Evolutionary conservation across 140 eudicot genomes (phyloP).

Genomic region (Bidens hawaiensis): DNA sequence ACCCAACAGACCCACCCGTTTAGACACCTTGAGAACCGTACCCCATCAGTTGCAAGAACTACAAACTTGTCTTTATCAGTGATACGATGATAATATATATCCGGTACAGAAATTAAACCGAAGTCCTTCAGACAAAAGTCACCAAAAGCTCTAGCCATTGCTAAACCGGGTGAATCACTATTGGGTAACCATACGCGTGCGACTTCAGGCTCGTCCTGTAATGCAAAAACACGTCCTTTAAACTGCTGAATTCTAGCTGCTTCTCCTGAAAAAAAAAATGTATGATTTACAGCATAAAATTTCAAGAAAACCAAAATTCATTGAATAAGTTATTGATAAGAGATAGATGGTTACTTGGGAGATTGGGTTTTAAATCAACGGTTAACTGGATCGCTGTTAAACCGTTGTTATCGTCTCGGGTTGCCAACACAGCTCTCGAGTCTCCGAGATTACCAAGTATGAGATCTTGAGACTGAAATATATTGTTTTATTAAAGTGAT

Average conservation of each 20-base stretch:
- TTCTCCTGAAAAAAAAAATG: slow-evolving; percentile 49
- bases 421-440: slow-evolving; percentile 88
- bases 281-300: background rate
- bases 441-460: slow-evolving; percentile 89
- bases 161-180: slow-evolving; percentile 87
- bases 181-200: slow-evolving; percentile 93
- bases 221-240: slow-evolving; percentile 84
- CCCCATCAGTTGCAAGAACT: slow-evolving; percentile 93
- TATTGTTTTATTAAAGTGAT: background rate
- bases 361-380: slow-evolving; percentile 88
- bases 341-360: slow-evolving; percentile 58
- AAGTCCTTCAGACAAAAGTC: slow-evolving; percentile 88
- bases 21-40: slow-evolving; percentile 12
- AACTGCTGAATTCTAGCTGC: slow-evolving; percentile 75
- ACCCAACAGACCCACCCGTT: background rate
- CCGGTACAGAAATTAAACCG: slow-evolving; percentile 87
- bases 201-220: slow-evolving; percentile 92
- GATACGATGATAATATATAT: slow-evolving; percentile 69
- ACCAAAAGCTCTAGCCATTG: slow-evolving; percentile 96
- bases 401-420: slow-evolving; percentile 55
- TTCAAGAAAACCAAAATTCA: background rate
- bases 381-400: slow-evolving; percentile 77
- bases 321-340: background rate
- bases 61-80: slow-evolving; percentile 71
- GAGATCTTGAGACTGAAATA: slow-evolving; percentile 73